Percentiles rank a stretch among this genome's conserved stretches.
Evolutionary conservation across 2,329 filamentous ascomycete genomes (phyloP).

Genomic region (Hypoxylon sp.): DNA sequence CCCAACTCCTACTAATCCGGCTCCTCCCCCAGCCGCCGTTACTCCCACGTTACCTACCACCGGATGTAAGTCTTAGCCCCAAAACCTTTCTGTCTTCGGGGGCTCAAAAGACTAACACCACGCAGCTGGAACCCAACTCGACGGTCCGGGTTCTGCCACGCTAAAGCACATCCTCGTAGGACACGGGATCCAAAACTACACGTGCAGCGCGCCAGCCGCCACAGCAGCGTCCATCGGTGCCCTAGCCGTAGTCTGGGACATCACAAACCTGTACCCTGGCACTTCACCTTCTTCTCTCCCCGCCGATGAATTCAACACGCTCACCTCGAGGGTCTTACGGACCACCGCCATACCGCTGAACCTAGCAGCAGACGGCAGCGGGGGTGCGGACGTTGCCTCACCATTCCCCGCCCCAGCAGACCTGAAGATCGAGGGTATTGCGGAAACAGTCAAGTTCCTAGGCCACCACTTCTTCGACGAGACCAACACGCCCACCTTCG

Average conservation of each 20-base stretch:
- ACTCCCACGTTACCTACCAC: constrained; percentile 58
- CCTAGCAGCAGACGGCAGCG: constrained; percentile 53
- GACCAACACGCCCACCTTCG: constrained; percentile 70
- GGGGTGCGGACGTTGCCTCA: constrained; percentile 57
- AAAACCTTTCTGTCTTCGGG: not conserved
- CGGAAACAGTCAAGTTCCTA: constrained; percentile 59
- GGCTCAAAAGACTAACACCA: constrained; percentile 18
- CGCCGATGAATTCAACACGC: constrained; percentile 56
- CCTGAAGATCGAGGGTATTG: constrained; percentile 56
- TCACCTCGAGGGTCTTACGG: constrained; percentile 61
- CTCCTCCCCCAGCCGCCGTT: constrained; percentile 34
- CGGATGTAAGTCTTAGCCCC: constrained; percentile 52
- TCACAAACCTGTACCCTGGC: constrained; percentile 66
- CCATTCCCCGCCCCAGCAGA: constrained; percentile 61
- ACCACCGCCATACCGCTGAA: constrained; percentile 64
- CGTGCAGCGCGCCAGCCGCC: constrained; percentile 61
- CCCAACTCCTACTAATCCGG: constrained; percentile 29
- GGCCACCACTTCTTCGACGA: constrained; percentile 78
- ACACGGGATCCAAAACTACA: constrained; percentile 79
- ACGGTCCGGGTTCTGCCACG: constrained; percentile 57
- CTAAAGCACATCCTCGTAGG: constrained; percentile 72
- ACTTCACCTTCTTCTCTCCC: constrained; percentile 58
- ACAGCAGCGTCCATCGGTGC: constrained; percentile 64
- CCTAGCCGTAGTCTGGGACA: constrained; percentile 73
- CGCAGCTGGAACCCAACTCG: constrained; percentile 60